Percentiles rank a stretch among this genome's conserved stretches.
These are phyloP conservation scores for Herpetomonas muscarum DNA, from an alignment of 208 protist species.

Conservation along the genomic window DNA sequence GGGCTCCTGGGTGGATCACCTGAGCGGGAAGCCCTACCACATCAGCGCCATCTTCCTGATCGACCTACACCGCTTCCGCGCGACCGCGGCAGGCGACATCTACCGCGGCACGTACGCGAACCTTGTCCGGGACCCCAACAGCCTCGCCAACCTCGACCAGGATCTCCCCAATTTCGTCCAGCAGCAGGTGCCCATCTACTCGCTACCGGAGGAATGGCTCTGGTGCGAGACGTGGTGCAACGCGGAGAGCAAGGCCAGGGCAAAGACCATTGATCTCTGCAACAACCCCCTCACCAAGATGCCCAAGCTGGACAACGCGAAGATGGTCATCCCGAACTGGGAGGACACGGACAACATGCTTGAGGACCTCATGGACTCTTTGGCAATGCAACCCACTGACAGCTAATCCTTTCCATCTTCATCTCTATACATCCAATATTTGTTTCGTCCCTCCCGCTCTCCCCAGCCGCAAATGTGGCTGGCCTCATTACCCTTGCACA, in stretches of 20 bases:
- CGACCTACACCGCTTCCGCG: conserved; percentile 89
- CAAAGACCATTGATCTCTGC: conserved; percentile 98
- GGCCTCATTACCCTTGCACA: too few species aligned
- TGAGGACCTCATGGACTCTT: conserved; percentile 26
- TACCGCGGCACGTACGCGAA: conserved; percentile 90
- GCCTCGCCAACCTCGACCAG: conserved; percentile 88
- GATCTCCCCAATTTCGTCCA: conserved; percentile 98
- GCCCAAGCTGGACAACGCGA: conserved; percentile 93
- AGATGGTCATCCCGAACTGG: conserved; percentile 90
- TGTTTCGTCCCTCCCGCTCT: too few species aligned
- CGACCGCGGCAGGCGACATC: conserved; percentile 89
- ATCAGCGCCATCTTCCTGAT: conserved; percentile 98
- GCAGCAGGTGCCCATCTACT: conserved; percentile 91
- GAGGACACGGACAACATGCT: conserved; percentile 78
- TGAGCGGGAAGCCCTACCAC: conserved; percentile 95
- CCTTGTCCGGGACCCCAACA: conserved; percentile 90
- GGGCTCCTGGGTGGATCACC: conserved; percentile 95
- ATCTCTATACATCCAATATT: too few species aligned
- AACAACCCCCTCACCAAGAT: conserved; percentile 97
- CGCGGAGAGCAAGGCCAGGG: conserved; percentile 82
- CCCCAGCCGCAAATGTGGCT: too few species aligned
- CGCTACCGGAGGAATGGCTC: conserved; percentile 98
- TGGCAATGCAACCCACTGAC: not conserved
- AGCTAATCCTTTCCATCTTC: not conserved
- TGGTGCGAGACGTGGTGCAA: conserved; percentile 99